Evolutionary conservation across 2,329 filamentous ascomycete genomes (phyloP), one percentile per base, ranked within the genome.

Genomic region (Herpotrichia juniperi): DNA sequence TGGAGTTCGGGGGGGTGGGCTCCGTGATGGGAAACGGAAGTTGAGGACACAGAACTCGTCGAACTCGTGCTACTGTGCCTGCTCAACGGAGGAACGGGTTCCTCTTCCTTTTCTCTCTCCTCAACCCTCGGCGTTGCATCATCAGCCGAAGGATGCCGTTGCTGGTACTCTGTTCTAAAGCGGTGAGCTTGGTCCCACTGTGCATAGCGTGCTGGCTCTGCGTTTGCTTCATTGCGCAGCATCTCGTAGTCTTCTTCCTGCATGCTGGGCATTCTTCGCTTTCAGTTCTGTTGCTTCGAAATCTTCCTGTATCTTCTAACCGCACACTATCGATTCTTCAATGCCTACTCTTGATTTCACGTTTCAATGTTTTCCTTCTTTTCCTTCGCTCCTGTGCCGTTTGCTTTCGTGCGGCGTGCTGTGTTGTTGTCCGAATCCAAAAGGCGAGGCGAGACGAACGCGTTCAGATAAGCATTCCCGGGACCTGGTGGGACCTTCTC

Each of bases 201-300:
- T n/a, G 51, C 25, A 42, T 63, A 73, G 35, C 62, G 45, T 30
- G 54, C 45, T 1, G 66, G 68, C 25, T 62, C 62, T 2, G 69
- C 69, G 40, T 66, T 35, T 14, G 64, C 66, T 50, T 70, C 61
- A 28, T 59, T 66, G 47, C 66, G 61, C 25, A 72, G 53, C 4
- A 72, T 50, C 6, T 58, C 54, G 19, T 63, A 63, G 48, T 72
- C 68, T 53, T 67, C 61, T 30, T 72, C 65, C 44, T 72, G 57
- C 68, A 71, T 71, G 43, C 16, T 60, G 40, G 21, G n/a, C 22
- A 7, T 21, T 19, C 7, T 21, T 21, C 4, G 34, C 34, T 19
- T 19, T n/a, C n/a, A 12, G 26, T 12, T 7, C 26, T 28, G 26
- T 28, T 7, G 26, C 7, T 28, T 28, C n/a, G n/a, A n/a, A n/a